Evolutionary conservation across 176 grass and related monocot genomes (phyloP).

Genomic region (Microstegium vimineum): DNA sequence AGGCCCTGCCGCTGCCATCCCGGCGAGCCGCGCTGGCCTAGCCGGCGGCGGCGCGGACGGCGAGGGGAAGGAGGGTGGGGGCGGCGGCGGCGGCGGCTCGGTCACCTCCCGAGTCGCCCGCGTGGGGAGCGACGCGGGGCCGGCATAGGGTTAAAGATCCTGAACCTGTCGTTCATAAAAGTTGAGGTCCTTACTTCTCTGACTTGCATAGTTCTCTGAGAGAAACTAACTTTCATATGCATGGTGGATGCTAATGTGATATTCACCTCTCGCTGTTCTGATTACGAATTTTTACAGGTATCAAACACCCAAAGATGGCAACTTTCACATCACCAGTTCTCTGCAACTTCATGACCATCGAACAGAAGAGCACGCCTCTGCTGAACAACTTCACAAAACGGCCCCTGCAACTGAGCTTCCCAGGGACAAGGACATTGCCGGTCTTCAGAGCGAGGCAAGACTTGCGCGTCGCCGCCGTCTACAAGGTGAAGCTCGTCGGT

Average conservation of each 20-base stretch:
- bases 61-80: no score
- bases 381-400: not conserved
- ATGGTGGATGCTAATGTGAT: not conserved
- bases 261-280: not conserved
- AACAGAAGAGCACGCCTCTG: not conserved
- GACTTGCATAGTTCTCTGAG: not conserved
- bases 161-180: no score
- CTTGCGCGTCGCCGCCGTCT: constrained; percentile 25
- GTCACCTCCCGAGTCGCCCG: no score
- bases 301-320: constrained; percentile 22
- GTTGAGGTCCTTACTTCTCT: not conserved
- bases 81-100: no score
- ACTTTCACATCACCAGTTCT: constrained; percentile 15
- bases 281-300: constrained; percentile 2
- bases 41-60: no score
- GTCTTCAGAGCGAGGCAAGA: not conserved
- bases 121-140: no score
- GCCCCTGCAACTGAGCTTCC: not conserved
- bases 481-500: constrained; percentile 59
- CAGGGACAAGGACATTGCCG: not conserved
- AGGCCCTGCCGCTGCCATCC: no score
- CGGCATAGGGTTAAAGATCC: no score
- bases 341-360: constrained; percentile 15
- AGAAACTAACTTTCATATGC: not conserved
- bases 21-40: no score